Percentiles rank a stretch among this genome's conserved stretches.
Evolutionary conservation across 768 basidiomycete genomes (phyloP).

Genomic region (Panus rudis): DNA sequence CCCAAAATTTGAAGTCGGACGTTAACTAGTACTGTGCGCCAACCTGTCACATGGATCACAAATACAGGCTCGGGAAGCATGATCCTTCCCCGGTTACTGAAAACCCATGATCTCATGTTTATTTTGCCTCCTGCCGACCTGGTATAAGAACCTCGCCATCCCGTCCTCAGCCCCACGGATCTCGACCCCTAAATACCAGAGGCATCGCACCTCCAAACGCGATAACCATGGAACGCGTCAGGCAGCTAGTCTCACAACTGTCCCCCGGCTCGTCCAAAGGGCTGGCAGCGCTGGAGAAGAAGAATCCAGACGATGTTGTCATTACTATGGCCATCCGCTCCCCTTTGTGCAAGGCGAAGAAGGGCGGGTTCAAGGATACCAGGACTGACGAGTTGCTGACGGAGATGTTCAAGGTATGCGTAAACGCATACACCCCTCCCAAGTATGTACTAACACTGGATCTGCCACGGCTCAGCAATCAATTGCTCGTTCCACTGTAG

Average conservation of each 20-base stretch:
- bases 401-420: conserved; percentile 67
- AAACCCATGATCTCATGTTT: too few relatives aligned
- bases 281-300: conserved; percentile 45
- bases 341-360: conserved; percentile 69
- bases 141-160: too few relatives aligned
- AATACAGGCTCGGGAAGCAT: too few relatives aligned
- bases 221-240: conserved; percentile 50
- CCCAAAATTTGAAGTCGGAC: too few relatives aligned
- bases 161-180: too few relatives aligned
- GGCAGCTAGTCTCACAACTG: conserved; percentile 59
- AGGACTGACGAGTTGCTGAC: conserved; percentile 72
- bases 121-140: too few relatives aligned
- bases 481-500: conserved; percentile 49
- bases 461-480: conserved; percentile 37
- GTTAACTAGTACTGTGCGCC: too few relatives aligned
- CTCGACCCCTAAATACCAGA: too few relatives aligned
- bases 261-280: conserved; percentile 33
- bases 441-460: not conserved
- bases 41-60: too few relatives aligned
- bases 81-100: too few relatives aligned
- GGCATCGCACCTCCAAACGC: too few relatives aligned
- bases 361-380: conserved; percentile 69
- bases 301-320: conserved; percentile 72
- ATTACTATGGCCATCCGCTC: conserved; percentile 77
- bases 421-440: not conserved